These are phyloP conservation scores for Penicillium fuscoglaucum DNA, from an alignment of 2,329 filamentous ascomycete species.

Conservation along the genomic window DNA sequence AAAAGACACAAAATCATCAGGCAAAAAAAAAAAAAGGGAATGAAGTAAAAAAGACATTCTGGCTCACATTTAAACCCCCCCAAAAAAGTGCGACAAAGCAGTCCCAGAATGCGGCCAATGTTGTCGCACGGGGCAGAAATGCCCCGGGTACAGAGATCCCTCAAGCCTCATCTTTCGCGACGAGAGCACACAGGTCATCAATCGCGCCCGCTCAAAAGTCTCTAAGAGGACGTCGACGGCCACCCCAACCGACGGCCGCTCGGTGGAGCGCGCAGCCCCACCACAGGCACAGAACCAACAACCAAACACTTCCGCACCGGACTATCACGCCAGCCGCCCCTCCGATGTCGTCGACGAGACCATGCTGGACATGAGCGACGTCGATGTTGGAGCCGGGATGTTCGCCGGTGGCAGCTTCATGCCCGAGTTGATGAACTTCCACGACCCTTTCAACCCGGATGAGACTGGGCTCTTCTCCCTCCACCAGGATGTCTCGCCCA, in stretches of 20 bases:
- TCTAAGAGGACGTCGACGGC: not conserved
- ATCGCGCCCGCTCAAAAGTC: not conserved
- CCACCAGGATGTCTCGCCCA: not conserved
- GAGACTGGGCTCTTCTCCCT: not conserved
- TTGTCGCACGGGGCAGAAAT: not conserved
- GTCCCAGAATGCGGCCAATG: not conserved
- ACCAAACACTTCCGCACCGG: not conserved
- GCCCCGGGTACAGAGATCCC: not conserved
- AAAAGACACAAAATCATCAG: not conserved
- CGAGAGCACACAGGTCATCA: not conserved
- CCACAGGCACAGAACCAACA: not conserved
- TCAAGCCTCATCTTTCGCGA: not conserved
- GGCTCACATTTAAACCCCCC: not conserved
- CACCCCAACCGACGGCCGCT: not conserved
- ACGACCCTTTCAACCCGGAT: not conserved
- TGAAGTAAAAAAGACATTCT: not conserved
- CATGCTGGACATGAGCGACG: not conserved
- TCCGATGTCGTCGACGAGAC: not conserved
- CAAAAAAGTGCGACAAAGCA: not conserved
- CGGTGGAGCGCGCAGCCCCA: not conserved
- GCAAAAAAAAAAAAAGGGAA: not conserved
- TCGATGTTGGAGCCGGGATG: not conserved
- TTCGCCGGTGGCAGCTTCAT: not conserved
- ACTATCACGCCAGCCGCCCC: not conserved
- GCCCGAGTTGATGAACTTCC: not conserved